These are phyloP conservation scores for Cryphonectria japonica DNA, from an alignment of 2,329 filamentous ascomycete genomes.

Conservation along the genomic window DNA sequence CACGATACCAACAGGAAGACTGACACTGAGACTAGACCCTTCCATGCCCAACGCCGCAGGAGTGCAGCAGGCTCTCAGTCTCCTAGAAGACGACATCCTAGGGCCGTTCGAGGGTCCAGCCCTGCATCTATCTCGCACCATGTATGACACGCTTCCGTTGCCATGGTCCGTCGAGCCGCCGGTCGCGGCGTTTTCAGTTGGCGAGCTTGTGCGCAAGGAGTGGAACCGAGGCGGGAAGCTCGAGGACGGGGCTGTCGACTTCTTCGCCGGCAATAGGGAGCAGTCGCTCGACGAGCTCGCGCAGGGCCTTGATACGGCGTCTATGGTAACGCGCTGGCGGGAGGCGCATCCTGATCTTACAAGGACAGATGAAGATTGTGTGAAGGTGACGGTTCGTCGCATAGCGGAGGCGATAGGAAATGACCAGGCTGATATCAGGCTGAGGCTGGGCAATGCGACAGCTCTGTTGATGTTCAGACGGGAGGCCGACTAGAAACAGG, in stretches of 20 bases:
- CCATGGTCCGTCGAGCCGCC: conserved; percentile 46
- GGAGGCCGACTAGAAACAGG: neutral
- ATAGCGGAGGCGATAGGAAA: conserved; percentile 11
- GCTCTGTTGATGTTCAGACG: conserved; percentile 4
- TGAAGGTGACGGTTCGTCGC: conserved; percentile 28
- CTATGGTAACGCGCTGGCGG: conserved; percentile 45
- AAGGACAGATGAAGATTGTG: conserved; percentile 43
- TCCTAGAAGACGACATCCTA: conserved; percentile 42
- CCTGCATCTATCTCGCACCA: conserved; percentile 42
- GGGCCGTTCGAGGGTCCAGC: conserved; percentile 42
- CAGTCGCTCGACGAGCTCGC: conserved; percentile 35
- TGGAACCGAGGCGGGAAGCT: conserved; percentile 41
- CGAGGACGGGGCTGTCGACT: conserved; percentile 32
- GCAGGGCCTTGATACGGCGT: conserved; percentile 39
- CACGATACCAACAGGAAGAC: neutral
- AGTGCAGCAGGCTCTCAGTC: conserved; percentile 42
- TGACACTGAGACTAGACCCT: conserved; percentile 33
- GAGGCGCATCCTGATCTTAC: conserved; percentile 42
- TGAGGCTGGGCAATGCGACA: neutral
- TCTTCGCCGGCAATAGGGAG: conserved; percentile 35
- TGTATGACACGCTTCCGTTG: conserved; percentile 46
- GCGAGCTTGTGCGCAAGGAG: conserved; percentile 39
- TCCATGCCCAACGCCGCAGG: conserved; percentile 42
- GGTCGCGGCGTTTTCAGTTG: neutral
- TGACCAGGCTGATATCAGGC: neutral